Base-by-base conservation (phyloP, 805 yeast genomes). In the Wickerhamiella kurtzmanii region DNA sequence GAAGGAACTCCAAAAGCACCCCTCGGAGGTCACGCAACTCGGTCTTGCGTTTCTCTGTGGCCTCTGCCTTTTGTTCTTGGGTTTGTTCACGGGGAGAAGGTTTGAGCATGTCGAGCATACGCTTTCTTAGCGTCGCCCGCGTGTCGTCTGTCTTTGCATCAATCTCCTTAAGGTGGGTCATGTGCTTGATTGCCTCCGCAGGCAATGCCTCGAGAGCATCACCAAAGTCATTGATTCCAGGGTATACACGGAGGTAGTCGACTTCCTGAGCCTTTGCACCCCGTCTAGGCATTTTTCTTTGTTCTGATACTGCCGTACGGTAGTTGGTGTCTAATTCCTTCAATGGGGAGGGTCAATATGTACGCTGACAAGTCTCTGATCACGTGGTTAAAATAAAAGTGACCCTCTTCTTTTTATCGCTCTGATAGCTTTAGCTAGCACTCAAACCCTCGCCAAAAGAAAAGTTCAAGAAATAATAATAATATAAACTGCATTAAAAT, bases 171-270 rank as follows among this genome's bases (percentile, higher is more conserved):
- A 92, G 68, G 15, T 86, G 67, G 1, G 97, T 92, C 62, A 87
- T 78, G 60, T 88, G 89, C 45, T 88, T 76, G 44, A 87, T 76
- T 37, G 85, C 70, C 54, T 86, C 96, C 47, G 72, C 60, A 0
- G 98, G 98, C 52, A 87, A 71, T 20, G 95, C 95, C 60, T 87
- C 94, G 44, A 89, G 74, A 1, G 87, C 88, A 66, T 92, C 98
- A 41, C 84, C 72, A 47, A 92, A 75, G 62, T 92, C 98, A 65
- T 88, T 89, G 46, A 92, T 69, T 1, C 96, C 97, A 0, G 96
- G 94, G 53, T 73, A 79, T 1, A 55, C 44, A 38, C 57, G 51
- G 36, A 55, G 50, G 39, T 53, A 55, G 48, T 55, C 56, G 20
- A 54, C 51, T 25, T 38, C 44, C 32, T 49, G 48, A 35, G 46